Base-by-base conservation (phyloP, 2,329 filamentous ascomycete species). In the Madurella mycetomatis region DNA sequence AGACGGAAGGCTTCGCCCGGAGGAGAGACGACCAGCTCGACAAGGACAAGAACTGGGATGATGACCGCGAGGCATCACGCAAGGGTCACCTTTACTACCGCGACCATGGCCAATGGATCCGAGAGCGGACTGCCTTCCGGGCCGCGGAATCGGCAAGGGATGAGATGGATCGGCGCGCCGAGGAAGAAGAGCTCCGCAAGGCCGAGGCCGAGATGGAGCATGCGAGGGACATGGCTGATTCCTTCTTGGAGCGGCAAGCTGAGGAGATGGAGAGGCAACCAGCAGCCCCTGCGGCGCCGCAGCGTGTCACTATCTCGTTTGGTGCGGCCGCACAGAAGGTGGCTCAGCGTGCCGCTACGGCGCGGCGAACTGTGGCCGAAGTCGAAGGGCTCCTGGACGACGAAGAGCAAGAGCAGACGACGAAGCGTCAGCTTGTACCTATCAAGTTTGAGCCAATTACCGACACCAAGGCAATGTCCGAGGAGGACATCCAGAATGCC, bases 301-400 rank as follows among this genome's bases (percentile, higher is more conserved):
- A 89, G 66, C 86, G 86, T 19, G 95, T 97, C 81, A 97, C 96
- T 70, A 81, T 97, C 54, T 96, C 91, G 1, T 85, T 97, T 25
- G 92, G 92, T 51, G 90, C 90, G 1, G 90, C 92, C 0, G 89
- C 90, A 0, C 90, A 95, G 69, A 90, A 79, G 63, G 79, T 79
- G 0, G 80, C 80, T 0, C 80, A 81, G 54, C 76, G 78, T 41
- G 73, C 73, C 1, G 77, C 78, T 13, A 74, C 82, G 0, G 77
- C 82, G 54, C 82, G 89, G 56, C 87, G 91, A 57, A 95, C 90
- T 0, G 86, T 95, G 58, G 91, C 91, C 53, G 94, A 99, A 68
- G 90, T 99, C 52, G 94, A 97, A 75, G 90, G 90, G 32, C 78
- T 99, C 0, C 78, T 99, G 60, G 94, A 97, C 73, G 92, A 97